A percentile compares a stretch with the other conserved stretches of the same genome.
Conservation (phyloP, 805 yeast genomes). For the Saccharomycopsis olivae region DNA sequence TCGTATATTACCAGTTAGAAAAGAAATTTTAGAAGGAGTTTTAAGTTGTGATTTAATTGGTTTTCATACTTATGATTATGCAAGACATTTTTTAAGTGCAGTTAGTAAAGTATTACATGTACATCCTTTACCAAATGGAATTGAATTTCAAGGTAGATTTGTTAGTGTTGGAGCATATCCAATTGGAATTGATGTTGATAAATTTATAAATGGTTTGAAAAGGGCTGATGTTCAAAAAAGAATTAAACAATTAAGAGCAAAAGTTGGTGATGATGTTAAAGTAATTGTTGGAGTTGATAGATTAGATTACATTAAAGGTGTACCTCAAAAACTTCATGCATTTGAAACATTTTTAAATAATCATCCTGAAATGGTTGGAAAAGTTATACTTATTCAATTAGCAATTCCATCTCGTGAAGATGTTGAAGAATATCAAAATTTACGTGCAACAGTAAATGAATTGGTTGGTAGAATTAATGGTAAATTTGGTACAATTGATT, state of each 20-base stretch:
- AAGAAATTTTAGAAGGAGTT: constrained; percentile 85
- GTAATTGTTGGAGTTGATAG: constrained; percentile 95
- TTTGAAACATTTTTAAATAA: constrained; percentile 85
- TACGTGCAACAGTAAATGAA: constrained; percentile 91
- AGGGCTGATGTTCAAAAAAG: constrained; percentile 53
- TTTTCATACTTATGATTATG: constrained; percentile 98
- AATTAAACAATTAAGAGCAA: constrained; percentile 45
- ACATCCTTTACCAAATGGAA: constrained; percentile 84
- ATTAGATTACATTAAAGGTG: constrained; percentile 94
- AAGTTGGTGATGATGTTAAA: constrained; percentile 65
- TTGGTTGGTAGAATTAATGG: constrained; percentile 96
- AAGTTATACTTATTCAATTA: constrained; percentile 88
- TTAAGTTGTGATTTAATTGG: constrained; percentile 91
- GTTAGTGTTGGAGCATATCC: constrained; percentile 95
- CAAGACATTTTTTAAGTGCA: constrained; percentile 86
- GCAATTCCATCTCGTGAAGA: constrained; percentile 98
- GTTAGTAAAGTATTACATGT: constrained; percentile 77
- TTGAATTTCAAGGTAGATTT: constrained; percentile 61
- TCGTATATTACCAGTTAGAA: constrained; percentile 89
- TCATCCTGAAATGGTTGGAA: constrained; percentile 98
- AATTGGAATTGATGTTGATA: constrained; percentile 95
- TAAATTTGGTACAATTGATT: constrained; percentile 90
- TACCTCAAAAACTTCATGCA: constrained; percentile 94
- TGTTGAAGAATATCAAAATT: constrained; percentile 92
- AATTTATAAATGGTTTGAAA: constrained; percentile 70